Conservation (phyloP, 2,329 filamentous ascomycete species). For the Tolypocladium inflatum region DNA sequence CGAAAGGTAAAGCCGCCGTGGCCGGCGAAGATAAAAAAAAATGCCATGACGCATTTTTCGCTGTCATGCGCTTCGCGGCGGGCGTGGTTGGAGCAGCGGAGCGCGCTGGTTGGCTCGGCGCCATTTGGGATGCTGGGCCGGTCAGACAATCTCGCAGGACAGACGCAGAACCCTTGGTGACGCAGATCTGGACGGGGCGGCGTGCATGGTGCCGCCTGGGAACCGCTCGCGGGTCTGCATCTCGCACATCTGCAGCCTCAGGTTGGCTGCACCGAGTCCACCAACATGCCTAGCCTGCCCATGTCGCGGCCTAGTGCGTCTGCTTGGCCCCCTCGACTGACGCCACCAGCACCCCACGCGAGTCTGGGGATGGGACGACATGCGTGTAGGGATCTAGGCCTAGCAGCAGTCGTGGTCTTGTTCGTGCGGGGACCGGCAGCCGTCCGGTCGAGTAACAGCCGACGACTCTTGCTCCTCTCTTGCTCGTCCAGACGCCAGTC, state of each 20-base stretch:
- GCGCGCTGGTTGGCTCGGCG: slow-evolving; percentile 1
- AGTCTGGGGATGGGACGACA: neutral
- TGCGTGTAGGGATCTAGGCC: neutral
- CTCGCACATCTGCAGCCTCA: neutral
- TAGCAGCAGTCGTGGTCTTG: too few species aligned
- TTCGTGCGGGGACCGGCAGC: neutral
- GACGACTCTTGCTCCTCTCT: neutral
- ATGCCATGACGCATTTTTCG: slow-evolving; percentile 17
- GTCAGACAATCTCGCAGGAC: neutral
- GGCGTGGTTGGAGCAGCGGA: slow-evolving; percentile 1
- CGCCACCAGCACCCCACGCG: neutral
- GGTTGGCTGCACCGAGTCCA: neutral
- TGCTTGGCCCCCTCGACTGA: neutral
- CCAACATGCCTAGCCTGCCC: neutral
- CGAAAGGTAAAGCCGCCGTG: neutral
- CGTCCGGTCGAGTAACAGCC: neutral
- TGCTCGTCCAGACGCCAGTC: neutral
- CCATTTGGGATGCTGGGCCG: neutral
- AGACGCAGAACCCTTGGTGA: neutral
- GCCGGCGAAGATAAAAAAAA: neutral
- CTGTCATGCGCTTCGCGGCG: slow-evolving; percentile 11
- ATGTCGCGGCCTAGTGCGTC: neutral
- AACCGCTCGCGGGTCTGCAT: neutral
- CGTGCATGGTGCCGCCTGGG: neutral
- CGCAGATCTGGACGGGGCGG: neutral